Evolutionary conservation across 2,329 filamentous ascomycete species (phyloP).

Genomic region (Shiraia bambusicola): DNA sequence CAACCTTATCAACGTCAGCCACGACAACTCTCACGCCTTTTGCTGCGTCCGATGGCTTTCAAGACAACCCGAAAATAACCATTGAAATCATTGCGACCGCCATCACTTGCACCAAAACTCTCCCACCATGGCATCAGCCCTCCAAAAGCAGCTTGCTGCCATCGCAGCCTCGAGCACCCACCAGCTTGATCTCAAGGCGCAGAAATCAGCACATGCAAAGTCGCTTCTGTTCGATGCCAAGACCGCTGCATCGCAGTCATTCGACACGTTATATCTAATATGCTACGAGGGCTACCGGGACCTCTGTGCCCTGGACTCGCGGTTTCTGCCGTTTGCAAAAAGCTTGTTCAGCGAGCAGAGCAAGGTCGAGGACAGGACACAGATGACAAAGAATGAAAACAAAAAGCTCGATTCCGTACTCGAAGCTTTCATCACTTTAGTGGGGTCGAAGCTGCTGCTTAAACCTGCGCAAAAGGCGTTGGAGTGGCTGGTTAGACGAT

Average conservation of each 20-base stretch:
- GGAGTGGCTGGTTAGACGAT: constrained; percentile 92
- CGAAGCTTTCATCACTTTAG: constrained; percentile 79
- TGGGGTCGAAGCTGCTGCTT: constrained; percentile 73
- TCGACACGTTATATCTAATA: constrained; percentile 82
- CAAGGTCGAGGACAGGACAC: constrained; percentile 80
- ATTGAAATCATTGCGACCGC: background rate
- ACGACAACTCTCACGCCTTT: constrained; percentile 20
- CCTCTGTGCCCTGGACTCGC: constrained; percentile 79
- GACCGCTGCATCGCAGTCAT: constrained; percentile 83
- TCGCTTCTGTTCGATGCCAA: constrained; percentile 90
- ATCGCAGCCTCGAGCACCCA: constrained; percentile 89
- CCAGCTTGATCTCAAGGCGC: constrained; percentile 87
- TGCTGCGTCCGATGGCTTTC: constrained; percentile 29
- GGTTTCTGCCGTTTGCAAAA: constrained; percentile 72
- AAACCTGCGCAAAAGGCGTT: constrained; percentile 87
- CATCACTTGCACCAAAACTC: constrained; percentile 1
- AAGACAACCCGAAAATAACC: constrained; percentile 1
- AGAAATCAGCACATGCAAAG: constrained; percentile 88
- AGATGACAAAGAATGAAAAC: constrained; percentile 82
- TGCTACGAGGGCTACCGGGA: constrained; percentile 90
- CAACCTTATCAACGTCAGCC: constrained; percentile 8
- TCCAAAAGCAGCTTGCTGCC: constrained; percentile 90
- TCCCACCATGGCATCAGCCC: constrained; percentile 69
- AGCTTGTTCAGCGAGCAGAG: constrained; percentile 94
- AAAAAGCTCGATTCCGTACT: constrained; percentile 74